Conservation (phyloP, 23 red algal species). For the Gracilaria domingensis region DNA sequence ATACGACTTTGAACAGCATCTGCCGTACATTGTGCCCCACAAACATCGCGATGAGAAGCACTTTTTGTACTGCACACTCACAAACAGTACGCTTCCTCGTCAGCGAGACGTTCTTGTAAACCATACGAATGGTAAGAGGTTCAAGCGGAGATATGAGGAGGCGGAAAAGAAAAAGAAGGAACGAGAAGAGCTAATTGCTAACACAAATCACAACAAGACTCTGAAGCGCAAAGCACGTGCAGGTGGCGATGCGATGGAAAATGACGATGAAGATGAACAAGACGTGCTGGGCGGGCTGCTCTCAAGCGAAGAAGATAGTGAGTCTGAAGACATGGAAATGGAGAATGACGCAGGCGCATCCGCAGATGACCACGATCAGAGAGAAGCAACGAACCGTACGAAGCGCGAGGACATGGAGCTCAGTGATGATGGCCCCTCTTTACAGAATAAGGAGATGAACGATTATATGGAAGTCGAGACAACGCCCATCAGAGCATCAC, state of each 20-base stretch:
- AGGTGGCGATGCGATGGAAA: not conserved
- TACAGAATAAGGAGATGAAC: not conserved
- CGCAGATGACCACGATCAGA: not conserved
- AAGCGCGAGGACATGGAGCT: not conserved
- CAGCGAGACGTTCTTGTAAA: conserved; percentile 13
- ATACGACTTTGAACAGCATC: conserved; percentile 71
- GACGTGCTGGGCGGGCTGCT: not conserved
- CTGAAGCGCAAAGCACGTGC: not conserved
- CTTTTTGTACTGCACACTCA: conserved; percentile 67
- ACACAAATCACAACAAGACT: not conserved
- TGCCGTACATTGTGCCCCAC: conserved; percentile 55
- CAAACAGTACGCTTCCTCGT: conserved; percentile 29
- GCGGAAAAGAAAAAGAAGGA: not conserved
- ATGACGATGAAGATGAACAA: not conserved
- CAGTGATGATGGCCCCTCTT: not conserved
- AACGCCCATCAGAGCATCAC: not conserved
- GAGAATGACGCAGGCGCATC: not conserved
- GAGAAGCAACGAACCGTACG: not conserved
- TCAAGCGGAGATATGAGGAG: conserved; percentile 26
- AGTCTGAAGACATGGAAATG: conserved; percentile 6
- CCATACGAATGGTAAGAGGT: conserved; percentile 53
- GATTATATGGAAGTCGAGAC: not conserved
- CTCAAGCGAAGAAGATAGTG: conserved; percentile 24
- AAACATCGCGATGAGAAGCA: conserved; percentile 43
- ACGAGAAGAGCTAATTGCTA: not conserved